Base-by-base conservation (phyloP, 192 early-diverging fungal species). In the Spinellus fusiger region DNA sequence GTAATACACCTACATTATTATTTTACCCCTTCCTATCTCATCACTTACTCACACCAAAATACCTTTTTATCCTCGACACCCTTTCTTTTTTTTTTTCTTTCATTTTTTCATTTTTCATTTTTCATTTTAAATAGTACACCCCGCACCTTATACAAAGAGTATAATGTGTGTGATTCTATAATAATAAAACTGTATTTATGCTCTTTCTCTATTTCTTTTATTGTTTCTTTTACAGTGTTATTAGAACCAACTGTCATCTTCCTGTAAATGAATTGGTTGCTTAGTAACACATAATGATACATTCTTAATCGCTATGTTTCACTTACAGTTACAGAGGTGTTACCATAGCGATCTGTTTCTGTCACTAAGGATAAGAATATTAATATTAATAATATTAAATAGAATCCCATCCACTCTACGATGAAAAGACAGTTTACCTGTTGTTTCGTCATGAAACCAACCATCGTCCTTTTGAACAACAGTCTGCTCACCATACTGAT, bases 401-500 rank as follows among this genome's bases (percentile, higher is more conserved):
- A 18, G 23, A 34, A 35, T 32, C 35, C 26, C 25, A 56, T 37
- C 23, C 10, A 33, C 20, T n/a, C 5, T 20, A 20, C 25, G 35
- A 44, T 56, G 20, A 26, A 38, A 25, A 8, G 0, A 55, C 4
- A 25, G 9, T 23, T 52, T 66, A 66, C 64, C 56, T 59, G 61
- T 69, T 16, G 33, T 54, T 18, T 51, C 34, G 27, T 71, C 59
- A 16, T 40, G 31, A 34, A 71, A 71, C 59, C 63, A 65, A n/a
- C 69, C 69, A 61, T 71, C 69, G 5, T 59, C 54, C 49, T 52
- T 60, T 56, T 59, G 28, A 20, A 71, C 34, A 20, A 56, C 31
- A 10, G 55, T 59, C 16, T 59, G 59, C 35, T 55, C 58, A 28
- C 69, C 69, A 65, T 71, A 65, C 46, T 50, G 48, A 62, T 71